Conservation (phyloP, 345 rosid genomes). For the Sonneratia caseolaris region DNA sequence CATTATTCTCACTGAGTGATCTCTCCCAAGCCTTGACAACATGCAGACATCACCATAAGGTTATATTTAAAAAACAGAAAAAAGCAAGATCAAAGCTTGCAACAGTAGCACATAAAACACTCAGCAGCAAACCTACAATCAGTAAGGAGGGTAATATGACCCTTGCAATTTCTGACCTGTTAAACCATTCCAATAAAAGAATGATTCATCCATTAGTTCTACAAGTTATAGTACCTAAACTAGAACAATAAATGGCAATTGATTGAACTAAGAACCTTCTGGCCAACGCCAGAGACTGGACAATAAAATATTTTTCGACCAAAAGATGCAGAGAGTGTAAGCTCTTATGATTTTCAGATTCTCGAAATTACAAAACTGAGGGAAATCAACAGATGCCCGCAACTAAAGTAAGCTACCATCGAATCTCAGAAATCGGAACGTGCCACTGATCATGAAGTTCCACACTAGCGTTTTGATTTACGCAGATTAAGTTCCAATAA, state of each 20-base stretch:
- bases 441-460: neutral
- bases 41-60: neutral
- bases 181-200: neutral
- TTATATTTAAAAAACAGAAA: neutral
- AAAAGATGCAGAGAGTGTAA: neutral
- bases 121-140: neutral
- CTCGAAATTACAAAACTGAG: neutral
- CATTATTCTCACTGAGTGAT: neutral
- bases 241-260: neutral
- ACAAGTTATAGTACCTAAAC: neutral
- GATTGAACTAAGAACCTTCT: neutral
- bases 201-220: neutral
- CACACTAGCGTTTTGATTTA: neutral
- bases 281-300: neutral
- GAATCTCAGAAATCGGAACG: neutral
- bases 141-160: no score
- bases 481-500: neutral
- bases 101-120: neutral
- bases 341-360: neutral
- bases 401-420: neutral
- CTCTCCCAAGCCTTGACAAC: neutral
- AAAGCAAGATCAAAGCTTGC: neutral
- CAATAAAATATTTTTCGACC: neutral
- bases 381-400: neutral
- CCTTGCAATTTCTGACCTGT: no score